Percentiles rank a stretch among this genome's conserved stretches.
Evolutionary conservation across 768 basidiomycete genomes (phyloP).

Genomic region (Bullera alba): DNA sequence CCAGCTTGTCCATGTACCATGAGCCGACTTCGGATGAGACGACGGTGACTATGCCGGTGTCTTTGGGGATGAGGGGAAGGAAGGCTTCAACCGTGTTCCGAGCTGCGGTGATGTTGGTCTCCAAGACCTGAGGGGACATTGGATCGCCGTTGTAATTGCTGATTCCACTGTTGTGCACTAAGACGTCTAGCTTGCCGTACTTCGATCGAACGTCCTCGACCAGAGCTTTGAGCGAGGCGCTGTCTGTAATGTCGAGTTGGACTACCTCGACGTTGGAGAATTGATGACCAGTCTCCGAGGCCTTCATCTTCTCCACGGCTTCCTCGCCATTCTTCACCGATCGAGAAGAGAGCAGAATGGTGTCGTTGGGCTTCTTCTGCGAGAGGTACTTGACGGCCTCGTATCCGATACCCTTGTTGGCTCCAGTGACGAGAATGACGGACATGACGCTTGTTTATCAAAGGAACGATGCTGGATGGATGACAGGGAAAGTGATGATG

Average conservation of each 20-base stretch:
- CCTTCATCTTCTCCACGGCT: constrained; percentile 12
- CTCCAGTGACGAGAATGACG: constrained; percentile 12
- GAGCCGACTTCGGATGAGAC: constrained; percentile 10
- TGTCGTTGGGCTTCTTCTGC: background rate
- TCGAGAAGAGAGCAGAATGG: constrained; percentile 14
- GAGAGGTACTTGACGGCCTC: constrained; percentile 15
- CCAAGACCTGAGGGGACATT: constrained; percentile 1
- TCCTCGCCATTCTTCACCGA: constrained; percentile 9
- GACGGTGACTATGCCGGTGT: constrained; percentile 3
- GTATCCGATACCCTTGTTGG: constrained; percentile 19
- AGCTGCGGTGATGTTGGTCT: constrained; percentile 12
- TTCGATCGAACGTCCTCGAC: constrained; percentile 4
- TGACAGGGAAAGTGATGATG: too few species aligned
- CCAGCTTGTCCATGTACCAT: constrained; percentile 1
- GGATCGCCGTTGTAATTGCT: constrained; percentile 3
- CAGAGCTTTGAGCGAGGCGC: constrained; percentile 1
- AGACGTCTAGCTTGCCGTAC: constrained; percentile 8
- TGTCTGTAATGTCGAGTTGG: constrained; percentile 12
- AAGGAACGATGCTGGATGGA: too few species aligned
- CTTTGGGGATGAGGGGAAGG: constrained; percentile 7
- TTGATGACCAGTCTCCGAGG: background rate
- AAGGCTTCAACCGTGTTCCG: constrained; percentile 9
- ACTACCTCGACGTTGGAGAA: constrained; percentile 10
- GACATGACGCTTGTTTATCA: background rate
- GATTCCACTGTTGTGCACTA: constrained; percentile 20